phyloP scores from a whole-genome alignment of 2,329 filamentous ascomycete species.

The Lachnellula arida region DNA sequence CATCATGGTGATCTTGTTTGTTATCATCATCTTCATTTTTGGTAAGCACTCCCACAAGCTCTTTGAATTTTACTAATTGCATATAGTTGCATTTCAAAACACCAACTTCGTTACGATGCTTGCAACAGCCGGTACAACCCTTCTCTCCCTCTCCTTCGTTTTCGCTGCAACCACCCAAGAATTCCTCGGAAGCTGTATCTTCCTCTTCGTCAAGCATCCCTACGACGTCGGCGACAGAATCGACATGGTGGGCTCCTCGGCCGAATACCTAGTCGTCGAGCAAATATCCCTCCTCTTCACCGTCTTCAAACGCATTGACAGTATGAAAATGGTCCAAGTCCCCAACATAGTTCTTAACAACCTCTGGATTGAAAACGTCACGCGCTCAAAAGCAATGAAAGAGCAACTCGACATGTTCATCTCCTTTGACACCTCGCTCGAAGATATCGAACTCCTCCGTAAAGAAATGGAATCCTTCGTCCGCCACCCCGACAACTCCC shows the following conservation, averaged over 20 bases:
- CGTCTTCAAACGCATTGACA: constrained; percentile 79
- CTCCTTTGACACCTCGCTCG: constrained; percentile 80
- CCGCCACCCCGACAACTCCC: constrained; percentile 72
- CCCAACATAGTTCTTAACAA: constrained; percentile 91
- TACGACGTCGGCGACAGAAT: constrained; percentile 95
- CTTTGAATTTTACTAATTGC: constrained; percentile 26
- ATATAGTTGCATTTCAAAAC: constrained; percentile 76
- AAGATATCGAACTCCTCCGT: constrained; percentile 82
- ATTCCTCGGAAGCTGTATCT: constrained; percentile 96
- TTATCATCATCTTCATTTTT: constrained; percentile 81
- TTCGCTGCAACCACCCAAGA: constrained; percentile 91
- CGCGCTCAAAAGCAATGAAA: constrained; percentile 92
- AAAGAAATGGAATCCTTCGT: constrained; percentile 84
- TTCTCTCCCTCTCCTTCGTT: constrained; percentile 94
- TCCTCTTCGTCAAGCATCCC: constrained; percentile 97
- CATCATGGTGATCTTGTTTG: constrained; percentile 72
- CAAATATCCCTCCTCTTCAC: constrained; percentile 93
- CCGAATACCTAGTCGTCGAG: constrained; percentile 73
- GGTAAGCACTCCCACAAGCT: constrained; percentile 42
- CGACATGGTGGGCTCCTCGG: constrained; percentile 59
- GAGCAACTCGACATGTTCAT: constrained; percentile 69
- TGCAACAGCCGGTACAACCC: constrained; percentile 82
- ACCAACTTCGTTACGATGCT: constrained; percentile 79
- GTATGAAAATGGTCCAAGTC: constrained; percentile 70
- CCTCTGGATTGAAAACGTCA: constrained; percentile 93